Evolutionary conservation across 495 filamentous ascomycete genomes (phyloP).

Genomic region (Entonaema liquescens): DNA sequence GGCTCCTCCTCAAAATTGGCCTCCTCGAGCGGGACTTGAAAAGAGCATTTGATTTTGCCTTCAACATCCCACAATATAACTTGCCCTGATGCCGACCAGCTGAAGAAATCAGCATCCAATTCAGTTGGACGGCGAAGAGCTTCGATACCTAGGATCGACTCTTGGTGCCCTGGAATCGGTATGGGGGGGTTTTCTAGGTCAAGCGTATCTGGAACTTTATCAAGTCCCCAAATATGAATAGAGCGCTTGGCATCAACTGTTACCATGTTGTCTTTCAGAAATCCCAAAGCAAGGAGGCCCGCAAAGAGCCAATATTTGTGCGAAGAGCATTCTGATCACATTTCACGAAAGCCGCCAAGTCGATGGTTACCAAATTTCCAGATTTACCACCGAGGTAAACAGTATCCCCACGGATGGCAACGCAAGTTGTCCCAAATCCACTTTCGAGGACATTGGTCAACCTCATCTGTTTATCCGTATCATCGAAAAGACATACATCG

Average conservation of each 20-base stretch:
- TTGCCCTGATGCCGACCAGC: conserved; percentile 81
- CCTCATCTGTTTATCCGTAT: conserved; percentile 73
- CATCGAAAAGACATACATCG: conserved; percentile 82
- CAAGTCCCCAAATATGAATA: conserved; percentile 69
- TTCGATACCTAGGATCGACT: conserved; percentile 79
- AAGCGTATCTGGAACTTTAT: conserved; percentile 45
- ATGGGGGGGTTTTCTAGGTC: conserved; percentile 49
- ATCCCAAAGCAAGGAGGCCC: conserved; percentile 71
- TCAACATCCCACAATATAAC: conserved; percentile 83
- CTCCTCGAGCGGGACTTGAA: conserved; percentile 75
- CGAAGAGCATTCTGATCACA: conserved; percentile 41
- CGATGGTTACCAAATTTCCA: conserved; percentile 53
- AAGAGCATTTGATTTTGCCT: conserved; percentile 70
- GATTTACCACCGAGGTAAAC: conserved; percentile 56
- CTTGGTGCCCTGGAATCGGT: conserved; percentile 74
- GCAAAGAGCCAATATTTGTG: conserved; percentile 39
- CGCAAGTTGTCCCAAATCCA: conserved; percentile 69
- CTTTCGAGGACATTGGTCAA: conserved; percentile 69
- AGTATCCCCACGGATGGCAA: conserved; percentile 57
- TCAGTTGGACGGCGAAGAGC: conserved; percentile 64
- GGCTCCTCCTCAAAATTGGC: conserved; percentile 60
- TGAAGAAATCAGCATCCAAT: conserved; percentile 77
- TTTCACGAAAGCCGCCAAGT: conserved; percentile 52
- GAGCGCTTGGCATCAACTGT: conserved; percentile 77
- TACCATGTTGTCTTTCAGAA: conserved; percentile 71